Evolutionary conservation across 345 rosid species (phyloP).

Genomic region (Schrenkiella parvula): DNA sequence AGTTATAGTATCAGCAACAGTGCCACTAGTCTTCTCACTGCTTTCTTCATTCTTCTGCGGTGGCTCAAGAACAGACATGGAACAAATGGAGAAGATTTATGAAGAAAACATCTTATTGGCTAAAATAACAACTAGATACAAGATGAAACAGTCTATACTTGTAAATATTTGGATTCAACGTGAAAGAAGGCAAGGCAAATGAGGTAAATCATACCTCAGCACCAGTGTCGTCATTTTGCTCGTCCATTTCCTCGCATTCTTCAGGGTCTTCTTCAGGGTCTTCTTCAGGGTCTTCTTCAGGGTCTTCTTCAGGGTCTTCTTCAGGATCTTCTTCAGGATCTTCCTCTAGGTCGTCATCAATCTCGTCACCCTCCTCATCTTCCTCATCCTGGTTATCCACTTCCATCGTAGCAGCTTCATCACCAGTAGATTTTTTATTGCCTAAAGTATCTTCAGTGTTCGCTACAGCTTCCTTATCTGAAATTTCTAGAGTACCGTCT

Average conservation of each 20-base stretch:
- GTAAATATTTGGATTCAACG: not conserved
- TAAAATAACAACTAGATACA: no score
- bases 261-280: conserved; percentile 75
- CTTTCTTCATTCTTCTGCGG: conserved; percentile 39
- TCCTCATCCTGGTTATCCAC: conserved; percentile 42
- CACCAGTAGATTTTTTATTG: conserved; percentile 17
- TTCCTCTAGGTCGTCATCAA: conserved; percentile 49
- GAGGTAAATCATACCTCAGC: conserved; percentile 47
- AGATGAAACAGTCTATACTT: no score
- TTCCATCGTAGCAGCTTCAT: conserved; percentile 35
- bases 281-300: conserved; percentile 53
- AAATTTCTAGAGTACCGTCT: not conserved
- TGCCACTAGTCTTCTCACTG: conserved; percentile 32
- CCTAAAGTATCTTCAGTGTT: conserved; percentile 6
- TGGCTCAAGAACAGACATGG: not conserved
- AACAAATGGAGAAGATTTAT: conserved; percentile 3
- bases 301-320: conserved; percentile 29
- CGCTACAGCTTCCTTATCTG: conserved; percentile 31
- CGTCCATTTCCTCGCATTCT: conserved; percentile 51
- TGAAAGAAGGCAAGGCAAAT: not conserved
- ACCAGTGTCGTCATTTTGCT: conserved; percentile 35
- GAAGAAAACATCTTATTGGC: not conserved
- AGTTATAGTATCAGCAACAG: conserved; percentile 7
- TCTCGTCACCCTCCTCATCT: conserved; percentile 35
- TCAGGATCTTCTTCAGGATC: conserved; percentile 76